Evolutionary conservation across 169 alveolate genomes (phyloP).

Genomic region (Cystoisospora suis): DNA sequence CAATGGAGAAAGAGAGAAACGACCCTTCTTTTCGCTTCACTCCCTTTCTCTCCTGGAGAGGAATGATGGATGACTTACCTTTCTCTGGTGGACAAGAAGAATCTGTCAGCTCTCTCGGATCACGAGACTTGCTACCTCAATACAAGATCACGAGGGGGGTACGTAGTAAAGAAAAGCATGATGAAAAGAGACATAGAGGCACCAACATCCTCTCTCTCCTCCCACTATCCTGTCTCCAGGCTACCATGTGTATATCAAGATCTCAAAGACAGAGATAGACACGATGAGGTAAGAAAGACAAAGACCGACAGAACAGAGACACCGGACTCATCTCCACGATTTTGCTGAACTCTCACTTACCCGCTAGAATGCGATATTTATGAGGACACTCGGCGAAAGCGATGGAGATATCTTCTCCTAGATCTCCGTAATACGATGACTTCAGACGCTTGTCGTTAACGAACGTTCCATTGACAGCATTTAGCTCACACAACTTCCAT

Average conservation of each 20-base stretch:
- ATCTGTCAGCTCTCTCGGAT: too few species aligned
- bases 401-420: background rate
- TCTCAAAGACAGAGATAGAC: background rate
- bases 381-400: slow-evolving; percentile 33
- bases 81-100: too few species aligned
- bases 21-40: too few species aligned
- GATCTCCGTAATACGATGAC: background rate
- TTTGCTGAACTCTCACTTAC: background rate
- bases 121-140: too few species aligned
- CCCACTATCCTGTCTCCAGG: background rate
- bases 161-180: too few species aligned
- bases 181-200: too few species aligned
- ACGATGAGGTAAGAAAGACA: background rate
- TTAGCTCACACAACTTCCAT: background rate
- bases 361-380: background rate
- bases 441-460: background rate
- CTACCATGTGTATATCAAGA: background rate
- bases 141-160: too few species aligned
- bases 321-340: background rate
- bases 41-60: too few species aligned
- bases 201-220: background rate
- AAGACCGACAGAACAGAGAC: background rate
- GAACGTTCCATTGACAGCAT: slow-evolving; percentile 11
- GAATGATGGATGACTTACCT: too few species aligned
- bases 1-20: too few species aligned